Evolutionary conservation across 2,329 filamentous ascomycete genomes (phyloP).

Genomic region (Neofusicoccum kwambonambiense): DNA sequence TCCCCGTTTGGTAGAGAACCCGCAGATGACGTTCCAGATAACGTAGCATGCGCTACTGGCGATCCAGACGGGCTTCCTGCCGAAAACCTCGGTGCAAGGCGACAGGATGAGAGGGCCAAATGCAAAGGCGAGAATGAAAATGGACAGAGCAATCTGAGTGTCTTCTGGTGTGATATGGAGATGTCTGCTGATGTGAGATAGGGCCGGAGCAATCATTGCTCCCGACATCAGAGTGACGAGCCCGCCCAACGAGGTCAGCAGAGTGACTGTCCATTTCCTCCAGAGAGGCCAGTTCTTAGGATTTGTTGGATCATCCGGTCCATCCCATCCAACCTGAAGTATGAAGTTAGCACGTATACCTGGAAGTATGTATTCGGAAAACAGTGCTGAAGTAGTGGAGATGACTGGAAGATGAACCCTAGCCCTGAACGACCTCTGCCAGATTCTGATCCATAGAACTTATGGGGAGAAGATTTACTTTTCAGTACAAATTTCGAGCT

Average conservation of each 20-base stretch:
- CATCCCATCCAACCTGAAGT: conserved; percentile 16
- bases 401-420: no score
- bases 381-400: no score
- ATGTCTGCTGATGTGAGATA: conserved; percentile 25
- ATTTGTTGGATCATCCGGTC: conserved; percentile 21
- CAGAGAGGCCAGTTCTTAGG: conserved; percentile 22
- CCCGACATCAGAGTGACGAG: conserved; percentile 27
- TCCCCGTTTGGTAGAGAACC: conserved; percentile 27
- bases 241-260: conserved; percentile 23
- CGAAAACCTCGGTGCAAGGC: conserved; percentile 30
- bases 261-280: no score
- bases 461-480: no score
- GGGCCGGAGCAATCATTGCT: conserved; percentile 30
- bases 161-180: conserved; percentile 27
- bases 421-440: no score
- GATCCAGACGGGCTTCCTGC: conserved; percentile 25
- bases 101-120: conserved; percentile 30
- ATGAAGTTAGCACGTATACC: no score
- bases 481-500: no score
- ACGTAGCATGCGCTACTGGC: conserved; percentile 28
- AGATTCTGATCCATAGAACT: no score
- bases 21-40: conserved; percentile 29
- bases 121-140: conserved; percentile 28
- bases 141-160: conserved; percentile 27
- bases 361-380: no score